Evolutionary conservation across 371 early-diverging fungal genomes (phyloP).

Genomic region (Mortierella sp.): DNA sequence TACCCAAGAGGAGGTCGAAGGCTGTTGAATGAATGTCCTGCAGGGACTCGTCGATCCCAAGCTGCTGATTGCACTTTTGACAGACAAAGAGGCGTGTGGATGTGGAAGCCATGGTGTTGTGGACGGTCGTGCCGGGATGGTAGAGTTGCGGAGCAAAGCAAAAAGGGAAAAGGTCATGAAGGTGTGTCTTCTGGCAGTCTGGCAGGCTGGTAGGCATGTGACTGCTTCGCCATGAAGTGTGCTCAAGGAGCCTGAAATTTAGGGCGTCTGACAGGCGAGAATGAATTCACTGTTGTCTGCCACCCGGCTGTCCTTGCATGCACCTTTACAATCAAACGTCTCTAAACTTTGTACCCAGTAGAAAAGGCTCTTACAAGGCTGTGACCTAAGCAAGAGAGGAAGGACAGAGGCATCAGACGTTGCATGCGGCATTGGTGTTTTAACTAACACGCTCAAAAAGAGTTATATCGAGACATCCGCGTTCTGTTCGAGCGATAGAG

Average conservation of each 20-base stretch:
- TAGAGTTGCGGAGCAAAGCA: not conserved
- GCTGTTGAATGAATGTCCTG: conserved; percentile 66
- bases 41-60: conserved; percentile 72
- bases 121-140: not conserved
- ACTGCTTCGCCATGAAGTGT: not conserved
- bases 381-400: no score
- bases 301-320: no score
- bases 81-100: conserved; percentile 58
- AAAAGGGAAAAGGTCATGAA: not conserved
- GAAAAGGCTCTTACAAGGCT: no score
- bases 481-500: not conserved
- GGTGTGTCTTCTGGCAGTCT: not conserved
- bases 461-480: no score
- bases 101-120: conserved; percentile 23
- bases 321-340: no score
- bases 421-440: no score
- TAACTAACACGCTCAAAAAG: no score
- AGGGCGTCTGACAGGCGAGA: not conserved
- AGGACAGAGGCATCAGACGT: no score
- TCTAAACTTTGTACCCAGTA: no score
- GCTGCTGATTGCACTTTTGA: conserved; percentile 70
- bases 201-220: not conserved
- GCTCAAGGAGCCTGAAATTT: no score
- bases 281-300: no score
- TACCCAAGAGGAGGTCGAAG: conserved; percentile 62